Conservation (phyloP, 306 rosid species). For the Hippophae tibetana region DNA sequence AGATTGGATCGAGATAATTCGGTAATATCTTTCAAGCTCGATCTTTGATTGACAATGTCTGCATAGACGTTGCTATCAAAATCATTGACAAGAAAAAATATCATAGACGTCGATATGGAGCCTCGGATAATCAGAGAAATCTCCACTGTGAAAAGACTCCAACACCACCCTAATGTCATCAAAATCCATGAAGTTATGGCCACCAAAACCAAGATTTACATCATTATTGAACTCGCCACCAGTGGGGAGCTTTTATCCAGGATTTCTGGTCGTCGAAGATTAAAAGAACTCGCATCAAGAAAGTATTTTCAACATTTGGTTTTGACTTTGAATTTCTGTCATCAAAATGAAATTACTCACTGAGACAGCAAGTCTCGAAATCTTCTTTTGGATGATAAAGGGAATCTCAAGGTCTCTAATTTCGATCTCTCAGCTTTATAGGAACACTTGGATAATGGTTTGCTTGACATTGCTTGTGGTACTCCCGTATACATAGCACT, state of each 20-base stretch:
- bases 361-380: constrained; percentile 89
- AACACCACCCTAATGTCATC: constrained; percentile 64
- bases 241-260: constrained; percentile 76
- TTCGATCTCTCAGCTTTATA: constrained; percentile 87
- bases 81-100: constrained; percentile 64
- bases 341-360: constrained; percentile 66
- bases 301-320: constrained; percentile 73
- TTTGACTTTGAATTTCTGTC: constrained; percentile 66
- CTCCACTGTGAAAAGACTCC: constrained; percentile 76
- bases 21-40: constrained; percentile 74
- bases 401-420: constrained; percentile 67
- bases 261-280: constrained; percentile 37
- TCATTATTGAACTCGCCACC: constrained; percentile 74
- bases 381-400: constrained; percentile 55
- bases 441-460: constrained; percentile 54
- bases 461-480: constrained; percentile 84
- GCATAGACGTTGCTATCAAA: constrained; percentile 56
- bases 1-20: constrained; percentile 73
- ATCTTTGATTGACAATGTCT: constrained; percentile 31
- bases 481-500: constrained; percentile 89
- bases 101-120: constrained; percentile 53
- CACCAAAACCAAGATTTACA: constrained; percentile 69
- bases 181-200: constrained; percentile 79
- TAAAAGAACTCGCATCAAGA: constrained; percentile 42
- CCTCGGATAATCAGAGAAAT: constrained; percentile 68